A percentile compares a stretch with the other conserved stretches of the same genome.
These are phyloP conservation scores for Centrapalus pauciflorus DNA, from an alignment of 129 eudicot genomes.

Conservation along the genomic window DNA sequence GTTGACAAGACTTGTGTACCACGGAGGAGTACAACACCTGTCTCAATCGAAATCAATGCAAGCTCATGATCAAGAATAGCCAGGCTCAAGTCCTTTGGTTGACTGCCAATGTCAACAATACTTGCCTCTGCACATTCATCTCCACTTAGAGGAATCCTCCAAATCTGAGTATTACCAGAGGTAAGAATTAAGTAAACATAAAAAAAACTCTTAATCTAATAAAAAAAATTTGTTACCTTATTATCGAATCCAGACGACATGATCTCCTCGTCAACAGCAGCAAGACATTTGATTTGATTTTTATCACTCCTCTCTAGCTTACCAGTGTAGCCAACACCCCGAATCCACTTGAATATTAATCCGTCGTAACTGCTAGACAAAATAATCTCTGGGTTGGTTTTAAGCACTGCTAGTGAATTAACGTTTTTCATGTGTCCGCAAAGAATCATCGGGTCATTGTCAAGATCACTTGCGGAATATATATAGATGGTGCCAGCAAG, in stretches of 20 bases:
- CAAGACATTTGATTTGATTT: slow-evolving; percentile 81
- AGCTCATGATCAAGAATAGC: slow-evolving; percentile 61
- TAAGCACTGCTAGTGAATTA: slow-evolving; percentile 62
- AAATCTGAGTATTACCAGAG: slow-evolving; percentile 39
- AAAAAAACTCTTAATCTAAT: too few species aligned
- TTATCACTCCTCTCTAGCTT: slow-evolving; percentile 60
- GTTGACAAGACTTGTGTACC: slow-evolving; percentile 70
- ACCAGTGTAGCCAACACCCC: slow-evolving; percentile 70
- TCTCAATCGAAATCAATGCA: slow-evolving; percentile 63
- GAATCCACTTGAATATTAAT: slow-evolving; percentile 66
- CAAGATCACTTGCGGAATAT: slow-evolving; percentile 75
- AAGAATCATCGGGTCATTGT: slow-evolving; percentile 56
- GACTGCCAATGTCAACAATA: slow-evolving; percentile 69
- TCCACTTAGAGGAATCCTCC: slow-evolving; percentile 70
- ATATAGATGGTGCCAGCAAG: slow-evolving; percentile 86
- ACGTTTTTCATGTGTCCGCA: slow-evolving; percentile 93
- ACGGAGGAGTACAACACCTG: slow-evolving; percentile 73
- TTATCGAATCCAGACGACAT: slow-evolving; percentile 82
- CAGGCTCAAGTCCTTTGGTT: slow-evolving; percentile 80
- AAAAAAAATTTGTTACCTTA: slow-evolving; percentile 49
- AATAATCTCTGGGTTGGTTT: slow-evolving; percentile 48
- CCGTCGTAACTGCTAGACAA: slow-evolving; percentile 93
- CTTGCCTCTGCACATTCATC: slow-evolving; percentile 73
- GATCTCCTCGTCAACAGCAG: slow-evolving; percentile 69
- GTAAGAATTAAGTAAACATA: neutral